Base-by-base conservation (phyloP, 805 yeast genomes). In the Pachysolen tannophilus region DNA sequence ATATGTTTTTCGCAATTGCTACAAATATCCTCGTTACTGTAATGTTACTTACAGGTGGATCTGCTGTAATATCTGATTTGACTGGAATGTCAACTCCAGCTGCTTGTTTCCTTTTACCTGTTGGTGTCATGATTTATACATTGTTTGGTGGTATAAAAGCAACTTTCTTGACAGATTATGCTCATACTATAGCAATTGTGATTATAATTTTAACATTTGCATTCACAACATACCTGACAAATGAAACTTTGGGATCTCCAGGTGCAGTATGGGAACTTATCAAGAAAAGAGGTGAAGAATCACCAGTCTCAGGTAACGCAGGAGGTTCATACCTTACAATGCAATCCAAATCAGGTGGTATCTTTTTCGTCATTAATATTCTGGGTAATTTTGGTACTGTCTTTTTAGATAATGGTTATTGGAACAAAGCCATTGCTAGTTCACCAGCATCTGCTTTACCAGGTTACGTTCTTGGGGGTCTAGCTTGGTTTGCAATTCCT, bases 361-460 rank as follows among this genome's bases (percentile, higher is more conserved):
- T 87, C 33, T 88, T 88, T 67, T 77, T 85, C 46, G 90, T 86
- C 27, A 84, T 88, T 56, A 87, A 81, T 57, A 66, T 86, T 43
- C 86, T 85, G 32, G 95, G 95, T 45, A 85, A 85, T 58, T 85
- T 84, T 50, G 94, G 94, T 38, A 83, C 94, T 18, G 94, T 84
- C 13, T 85, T 82, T 54, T 60, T 85, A 48, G 95, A 85, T 55
- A 81, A 81, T 46, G 92, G 94, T 19, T 86, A 85, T 60, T 84
- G 87, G 78, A 82, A 82, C 60, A 85, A 85, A 60, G 94, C 94
- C 9, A 82, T 86, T 53, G 85, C 94, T 20, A 78, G 90, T 7
- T 70, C 80, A 41, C 94, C 95, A 16, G 82, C 76, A 8, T 78
- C 92, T 30, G 85, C 94, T 20, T 62, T 86, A 45, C 90, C 92